Evolutionary conservation across 148 eudicot species (phyloP), one percentile per base, ranked within the genome.

Genomic region (Agrostemma githago): DNA sequence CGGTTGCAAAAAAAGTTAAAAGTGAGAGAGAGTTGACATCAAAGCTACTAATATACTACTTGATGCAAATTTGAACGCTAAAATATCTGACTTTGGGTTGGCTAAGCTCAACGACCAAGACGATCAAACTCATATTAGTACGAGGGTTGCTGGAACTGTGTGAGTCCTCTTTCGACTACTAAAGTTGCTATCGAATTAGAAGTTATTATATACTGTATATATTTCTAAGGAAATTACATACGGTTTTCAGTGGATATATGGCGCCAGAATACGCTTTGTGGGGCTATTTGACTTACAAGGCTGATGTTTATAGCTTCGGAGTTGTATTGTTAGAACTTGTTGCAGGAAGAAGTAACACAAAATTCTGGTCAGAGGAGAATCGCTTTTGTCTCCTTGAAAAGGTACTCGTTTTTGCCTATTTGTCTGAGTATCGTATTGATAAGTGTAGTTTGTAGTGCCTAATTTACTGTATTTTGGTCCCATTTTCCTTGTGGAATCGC

Each of bases 221-320:
- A n/a, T n/a, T n/a, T 12, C 19, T n/a, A 20, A 21, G 51, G 7
- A 6, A 68, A 44, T 58, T 6, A 14, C 21, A 19, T n/a, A n/a
- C n/a, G n/a, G 46, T 58, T 74, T 73, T 44, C 74, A 88, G 89
- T 15, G 92, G 92, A 7, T 88, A 86, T 57, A 88, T 88, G 89
- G 91, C 89, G 46, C 91, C 89, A 5, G 91, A 88, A 75, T 86
- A 88, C 74, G 91, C 88, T 11, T 6, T 88, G 58, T 85, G 87
- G 85, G 92, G 92, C 62, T 77, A 80, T 53, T 80, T 88, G 61
- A 86, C 90, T 48, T 12, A 76, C 76, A 88, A 88, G 77, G 92
- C 90, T 46, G 92, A 88, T 77, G 87, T 88, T 4, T 88, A 85
- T 72, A 88, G 89, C 74, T 88, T 86, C 72, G 92, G 88, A 1